Percentiles rank a stretch among this genome's conserved stretches.
Evolutionary conservation across 2,329 filamentous ascomycete species (phyloP).

Genomic region (Aspergillus quadrilineatus): DNA sequence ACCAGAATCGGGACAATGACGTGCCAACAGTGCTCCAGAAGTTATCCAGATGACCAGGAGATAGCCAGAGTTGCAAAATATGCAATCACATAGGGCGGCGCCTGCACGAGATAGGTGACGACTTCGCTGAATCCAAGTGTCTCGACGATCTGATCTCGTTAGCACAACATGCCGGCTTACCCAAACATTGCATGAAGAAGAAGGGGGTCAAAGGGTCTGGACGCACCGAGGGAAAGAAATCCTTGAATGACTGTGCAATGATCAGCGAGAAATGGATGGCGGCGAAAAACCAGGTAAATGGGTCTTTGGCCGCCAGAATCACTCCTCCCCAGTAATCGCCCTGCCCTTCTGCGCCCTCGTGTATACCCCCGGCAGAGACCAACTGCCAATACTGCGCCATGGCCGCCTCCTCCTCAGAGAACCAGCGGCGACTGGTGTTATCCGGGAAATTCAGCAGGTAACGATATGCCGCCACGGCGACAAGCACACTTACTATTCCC

Average conservation of each 20-base stretch:
- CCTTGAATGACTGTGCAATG: slow-evolving; percentile 12
- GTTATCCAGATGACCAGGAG: slow-evolving; percentile 6
- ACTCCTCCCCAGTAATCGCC: slow-evolving; percentile 9
- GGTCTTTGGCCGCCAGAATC: slow-evolving; percentile 8
- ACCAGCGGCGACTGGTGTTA: slow-evolving; percentile 5
- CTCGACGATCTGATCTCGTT: slow-evolving; percentile 8
- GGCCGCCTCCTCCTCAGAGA: slow-evolving; percentile 10
- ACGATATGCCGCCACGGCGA: neutral
- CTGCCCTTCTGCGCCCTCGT: slow-evolving; percentile 3
- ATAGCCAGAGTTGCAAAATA: slow-evolving; percentile 3
- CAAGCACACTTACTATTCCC: slow-evolving; percentile 5
- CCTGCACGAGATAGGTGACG: slow-evolving; percentile 14
- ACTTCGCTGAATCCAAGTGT: slow-evolving; percentile 11
- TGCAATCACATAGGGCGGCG: slow-evolving; percentile 13
- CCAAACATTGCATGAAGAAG: neutral
- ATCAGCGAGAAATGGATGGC: slow-evolving; percentile 13
- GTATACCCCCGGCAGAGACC: slow-evolving; percentile 4
- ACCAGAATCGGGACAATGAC: slow-evolving; percentile 11
- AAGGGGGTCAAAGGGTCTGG: neutral
- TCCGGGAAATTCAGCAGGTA: slow-evolving; percentile 10
- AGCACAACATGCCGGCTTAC: neutral
- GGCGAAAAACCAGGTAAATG: slow-evolving; percentile 13
- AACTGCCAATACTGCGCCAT: slow-evolving; percentile 13
- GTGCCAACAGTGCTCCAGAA: slow-evolving; percentile 8
- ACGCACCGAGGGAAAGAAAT: slow-evolving; percentile 14